A percentile compares a stretch with the other conserved stretches of the same genome.
Evolutionary conservation across 192 early-diverging fungal species (phyloP).

Genomic region (Oehlia diaphana): DNA sequence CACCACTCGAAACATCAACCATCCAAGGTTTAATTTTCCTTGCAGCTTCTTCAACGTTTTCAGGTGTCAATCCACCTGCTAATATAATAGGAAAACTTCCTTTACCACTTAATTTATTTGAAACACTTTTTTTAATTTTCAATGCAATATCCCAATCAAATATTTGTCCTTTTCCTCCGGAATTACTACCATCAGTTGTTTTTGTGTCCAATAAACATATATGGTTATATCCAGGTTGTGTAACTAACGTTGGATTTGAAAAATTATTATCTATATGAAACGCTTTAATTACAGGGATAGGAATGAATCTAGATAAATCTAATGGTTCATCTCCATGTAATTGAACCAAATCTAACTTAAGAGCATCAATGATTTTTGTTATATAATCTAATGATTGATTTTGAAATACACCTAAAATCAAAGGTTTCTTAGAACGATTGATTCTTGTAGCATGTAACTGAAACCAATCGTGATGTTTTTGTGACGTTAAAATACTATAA

Average conservation of each 20-base stretch:
- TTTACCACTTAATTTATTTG: conserved; percentile 19
- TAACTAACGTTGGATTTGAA: conserved; percentile 38
- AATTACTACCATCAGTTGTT: conserved; percentile 47
- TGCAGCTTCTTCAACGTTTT: conserved; percentile 81
- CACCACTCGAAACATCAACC: conserved; percentile 94
- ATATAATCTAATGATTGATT: conserved; percentile 83
- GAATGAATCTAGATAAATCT: conserved; percentile 65
- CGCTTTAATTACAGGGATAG: conserved; percentile 86
- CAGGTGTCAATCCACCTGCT: conserved; percentile 85
- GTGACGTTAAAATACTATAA: not conserved
- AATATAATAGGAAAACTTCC: conserved; percentile 74
- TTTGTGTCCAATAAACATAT: conserved; percentile 67
- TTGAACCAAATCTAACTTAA: conserved; percentile 90
- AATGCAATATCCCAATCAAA: conserved; percentile 89
- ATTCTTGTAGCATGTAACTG: conserved; percentile 44
- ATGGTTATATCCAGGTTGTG: conserved; percentile 54
- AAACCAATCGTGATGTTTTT: conserved; percentile 43
- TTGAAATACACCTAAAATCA: conserved; percentile 92
- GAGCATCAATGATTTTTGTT: conserved; percentile 53
- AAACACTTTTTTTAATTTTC: conserved; percentile 35
- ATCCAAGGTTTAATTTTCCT: conserved; percentile 69
- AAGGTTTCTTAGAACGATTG: conserved; percentile 59
- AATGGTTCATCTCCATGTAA: conserved; percentile 83
- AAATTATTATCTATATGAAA: conserved; percentile 77
- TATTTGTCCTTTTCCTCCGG: conserved; percentile 75